Conservation (phyloP, 2,329 filamentous ascomycete genomes). For the Blumeria hordei region DNA sequence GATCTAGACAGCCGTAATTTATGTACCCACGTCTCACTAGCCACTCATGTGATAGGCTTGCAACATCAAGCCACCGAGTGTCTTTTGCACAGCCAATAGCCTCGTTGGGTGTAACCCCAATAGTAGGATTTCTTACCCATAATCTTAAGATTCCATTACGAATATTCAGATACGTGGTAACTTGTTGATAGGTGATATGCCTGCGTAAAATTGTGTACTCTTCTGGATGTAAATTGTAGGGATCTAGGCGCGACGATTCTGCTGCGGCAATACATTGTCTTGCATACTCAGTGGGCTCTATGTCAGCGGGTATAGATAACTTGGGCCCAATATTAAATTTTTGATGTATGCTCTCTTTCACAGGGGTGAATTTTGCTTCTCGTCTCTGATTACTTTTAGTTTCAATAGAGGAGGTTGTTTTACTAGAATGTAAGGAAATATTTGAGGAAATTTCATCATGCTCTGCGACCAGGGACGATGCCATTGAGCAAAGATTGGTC, state of each 20-base stretch:
- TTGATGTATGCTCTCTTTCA: slow-evolving; percentile 15
- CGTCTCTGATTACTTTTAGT: slow-evolving; percentile 17
- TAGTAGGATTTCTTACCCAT: slow-evolving; percentile 70
- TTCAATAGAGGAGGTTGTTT: slow-evolving; percentile 36
- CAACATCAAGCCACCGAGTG: slow-evolving; percentile 67
- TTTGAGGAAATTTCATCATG: slow-evolving; percentile 23
- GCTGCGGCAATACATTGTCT: slow-evolving; percentile 75
- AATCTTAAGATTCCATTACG: slow-evolving; percentile 79
- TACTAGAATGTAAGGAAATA: slow-evolving; percentile 32
- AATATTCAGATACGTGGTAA: slow-evolving; percentile 89
- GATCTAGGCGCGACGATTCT: slow-evolving; percentile 69
- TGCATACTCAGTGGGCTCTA: slow-evolving; percentile 60
- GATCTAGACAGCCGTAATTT: slow-evolving; percentile 77
- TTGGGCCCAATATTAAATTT: slow-evolving; percentile 42
- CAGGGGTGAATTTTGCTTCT: slow-evolving; percentile 7
- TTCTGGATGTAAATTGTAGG: slow-evolving; percentile 63
- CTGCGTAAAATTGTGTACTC: slow-evolving; percentile 63
- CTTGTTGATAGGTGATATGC: slow-evolving; percentile 67
- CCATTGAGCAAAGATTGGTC: slow-evolving; percentile 20
- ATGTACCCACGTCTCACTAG: slow-evolving; percentile 77
- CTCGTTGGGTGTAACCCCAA: slow-evolving; percentile 59
- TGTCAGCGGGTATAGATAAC: slow-evolving; percentile 57
- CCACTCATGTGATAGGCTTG: slow-evolving; percentile 80
- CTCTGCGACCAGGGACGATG: slow-evolving; percentile 30
- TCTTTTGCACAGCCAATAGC: slow-evolving; percentile 80